Conservation (phyloP, 768 basidiomycete species). For the Leccinum aurantiacum region DNA sequence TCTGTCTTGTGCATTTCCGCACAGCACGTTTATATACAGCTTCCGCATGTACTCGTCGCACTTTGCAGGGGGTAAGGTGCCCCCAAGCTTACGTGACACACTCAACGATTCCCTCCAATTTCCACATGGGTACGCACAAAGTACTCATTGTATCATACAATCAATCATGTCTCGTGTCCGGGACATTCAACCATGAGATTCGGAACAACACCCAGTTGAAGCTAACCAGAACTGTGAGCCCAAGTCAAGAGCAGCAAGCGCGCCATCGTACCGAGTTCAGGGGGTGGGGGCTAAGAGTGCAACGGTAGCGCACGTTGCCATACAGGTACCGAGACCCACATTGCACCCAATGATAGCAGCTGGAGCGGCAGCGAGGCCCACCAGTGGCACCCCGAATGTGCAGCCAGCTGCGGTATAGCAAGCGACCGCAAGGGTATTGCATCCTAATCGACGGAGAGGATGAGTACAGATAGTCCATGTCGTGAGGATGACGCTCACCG, state of each 20-base stretch:
- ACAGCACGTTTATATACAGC: slow-evolving; percentile 64
- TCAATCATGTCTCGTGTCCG: not conserved
- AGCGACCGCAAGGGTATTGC: slow-evolving; percentile 20
- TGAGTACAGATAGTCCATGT: not conserved
- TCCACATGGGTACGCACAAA: not conserved
- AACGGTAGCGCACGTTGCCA: slow-evolving; percentile 5
- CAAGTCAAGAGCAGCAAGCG: not conserved
- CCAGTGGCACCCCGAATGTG: slow-evolving; percentile 21
- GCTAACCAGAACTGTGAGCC: not conserved
- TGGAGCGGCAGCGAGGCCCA: slow-evolving; percentile 13
- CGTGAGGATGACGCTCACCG: slow-evolving; percentile 1
- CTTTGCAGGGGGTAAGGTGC: slow-evolving; percentile 62
- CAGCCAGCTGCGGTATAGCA: slow-evolving; percentile 29
- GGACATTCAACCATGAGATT: not conserved
- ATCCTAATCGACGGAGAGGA: slow-evolving; percentile 15
- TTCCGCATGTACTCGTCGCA: slow-evolving; percentile 51
- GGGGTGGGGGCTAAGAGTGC: slow-evolving; percentile 26
- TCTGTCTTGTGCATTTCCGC: slow-evolving; percentile 50
- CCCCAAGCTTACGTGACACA: too few species aligned
- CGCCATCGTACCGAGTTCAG: not conserved
- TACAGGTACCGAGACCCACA: slow-evolving; percentile 14
- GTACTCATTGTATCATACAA: not conserved
- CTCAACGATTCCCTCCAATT: not conserved
- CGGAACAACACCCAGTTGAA: not conserved
- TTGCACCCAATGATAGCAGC: slow-evolving; percentile 27